A percentile compares a stretch with the other conserved stretches of the same genome.
Conservation (phyloP, 2,329 filamentous ascomycete genomes). For the Fonsecaea pugnacius region DNA sequence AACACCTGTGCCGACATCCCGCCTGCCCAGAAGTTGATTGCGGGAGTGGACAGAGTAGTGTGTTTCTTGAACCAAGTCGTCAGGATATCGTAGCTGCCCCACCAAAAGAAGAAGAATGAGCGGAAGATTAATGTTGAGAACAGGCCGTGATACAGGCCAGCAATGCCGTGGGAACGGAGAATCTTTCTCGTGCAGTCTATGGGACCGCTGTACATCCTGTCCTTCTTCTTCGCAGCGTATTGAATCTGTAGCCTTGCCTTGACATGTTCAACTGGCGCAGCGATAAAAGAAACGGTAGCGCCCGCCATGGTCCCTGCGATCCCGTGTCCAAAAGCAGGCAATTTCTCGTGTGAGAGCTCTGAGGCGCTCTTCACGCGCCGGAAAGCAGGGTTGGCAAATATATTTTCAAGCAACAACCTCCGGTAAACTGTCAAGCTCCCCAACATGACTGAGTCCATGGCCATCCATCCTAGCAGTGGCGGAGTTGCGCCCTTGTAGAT, state of each 20-base stretch:
- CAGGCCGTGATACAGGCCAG: slow-evolving; percentile 84
- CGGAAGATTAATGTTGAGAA: slow-evolving; percentile 84
- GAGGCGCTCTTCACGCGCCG: slow-evolving; percentile 41
- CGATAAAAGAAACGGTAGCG: slow-evolving; percentile 87
- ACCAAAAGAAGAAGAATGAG: slow-evolving; percentile 97
- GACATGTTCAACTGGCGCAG: slow-evolving; percentile 91
- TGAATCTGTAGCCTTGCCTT: slow-evolving; percentile 94
- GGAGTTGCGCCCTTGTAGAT: slow-evolving; percentile 95
- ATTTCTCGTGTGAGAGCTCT: slow-evolving; percentile 39
- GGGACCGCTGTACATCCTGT: slow-evolving; percentile 82
- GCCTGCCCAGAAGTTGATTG: slow-evolving; percentile 96
- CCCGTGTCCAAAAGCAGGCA: slow-evolving; percentile 81
- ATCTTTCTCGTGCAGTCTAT: slow-evolving; percentile 77
- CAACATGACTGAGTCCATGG: slow-evolving; percentile 93
- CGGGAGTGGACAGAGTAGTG: slow-evolving; percentile 74
- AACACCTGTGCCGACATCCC: slow-evolving; percentile 92
- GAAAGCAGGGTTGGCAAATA: slow-evolving; percentile 66
- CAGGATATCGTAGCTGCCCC: slow-evolving; percentile 90
- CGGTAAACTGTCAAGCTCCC: slow-evolving; percentile 91
- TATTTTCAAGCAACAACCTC: slow-evolving; percentile 75
- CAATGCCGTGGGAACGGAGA: slow-evolving; percentile 68
- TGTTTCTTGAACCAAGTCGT: slow-evolving; percentile 68
- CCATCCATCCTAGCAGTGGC: slow-evolving; percentile 95
- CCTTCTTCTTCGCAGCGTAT: slow-evolving; percentile 77
- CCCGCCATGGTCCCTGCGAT: slow-evolving; percentile 86